These are phyloP conservation scores for Dactylellina leptospora DNA, from an alignment of 2,329 filamentous ascomycete genomes.

Conservation along the genomic window DNA sequence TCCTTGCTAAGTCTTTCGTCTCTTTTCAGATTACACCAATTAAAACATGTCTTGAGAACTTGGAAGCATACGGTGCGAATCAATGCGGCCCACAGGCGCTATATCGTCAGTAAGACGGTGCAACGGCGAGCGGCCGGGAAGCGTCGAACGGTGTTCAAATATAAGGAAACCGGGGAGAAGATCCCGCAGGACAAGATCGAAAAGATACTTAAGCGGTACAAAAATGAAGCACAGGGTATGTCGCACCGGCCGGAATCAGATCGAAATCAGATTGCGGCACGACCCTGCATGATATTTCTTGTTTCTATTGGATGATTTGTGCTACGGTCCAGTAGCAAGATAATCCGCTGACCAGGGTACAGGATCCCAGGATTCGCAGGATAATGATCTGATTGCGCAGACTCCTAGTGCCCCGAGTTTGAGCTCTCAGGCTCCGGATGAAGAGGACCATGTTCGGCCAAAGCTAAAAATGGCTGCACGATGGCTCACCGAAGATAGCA, in stretches of 20 bases:
- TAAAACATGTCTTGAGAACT: constrained; percentile 47
- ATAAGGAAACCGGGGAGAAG: constrained; percentile 41
- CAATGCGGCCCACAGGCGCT: constrained; percentile 45
- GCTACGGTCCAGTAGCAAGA: constrained; percentile 5
- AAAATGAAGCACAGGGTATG: constrained; percentile 40
- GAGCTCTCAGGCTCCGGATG: constrained; percentile 5
- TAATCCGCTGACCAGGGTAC: constrained; percentile 6
- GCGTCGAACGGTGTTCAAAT: constrained; percentile 37
- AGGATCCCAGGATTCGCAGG: constrained; percentile 13
- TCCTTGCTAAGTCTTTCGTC: constrained; percentile 22
- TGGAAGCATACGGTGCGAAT: constrained; percentile 50
- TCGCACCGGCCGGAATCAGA: not conserved
- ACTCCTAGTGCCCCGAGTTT: constrained; percentile 43
- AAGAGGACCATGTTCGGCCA: constrained; percentile 16
- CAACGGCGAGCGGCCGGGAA: constrained; percentile 45
- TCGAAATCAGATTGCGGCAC: not conserved
- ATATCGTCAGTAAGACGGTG: constrained; percentile 41
- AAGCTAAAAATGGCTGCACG: constrained; percentile 25
- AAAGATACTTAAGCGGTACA: constrained; percentile 46
- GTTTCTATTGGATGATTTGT: not conserved
- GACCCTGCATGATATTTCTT: not conserved
- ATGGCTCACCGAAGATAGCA: constrained; percentile 45
- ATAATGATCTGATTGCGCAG: constrained; percentile 24
- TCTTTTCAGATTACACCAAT: constrained; percentile 42
- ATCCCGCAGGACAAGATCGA: constrained; percentile 48